These are phyloP conservation scores for Spencermartinsiella europaea DNA, from an alignment of 805 yeast species.

Conservation along the genomic window DNA sequence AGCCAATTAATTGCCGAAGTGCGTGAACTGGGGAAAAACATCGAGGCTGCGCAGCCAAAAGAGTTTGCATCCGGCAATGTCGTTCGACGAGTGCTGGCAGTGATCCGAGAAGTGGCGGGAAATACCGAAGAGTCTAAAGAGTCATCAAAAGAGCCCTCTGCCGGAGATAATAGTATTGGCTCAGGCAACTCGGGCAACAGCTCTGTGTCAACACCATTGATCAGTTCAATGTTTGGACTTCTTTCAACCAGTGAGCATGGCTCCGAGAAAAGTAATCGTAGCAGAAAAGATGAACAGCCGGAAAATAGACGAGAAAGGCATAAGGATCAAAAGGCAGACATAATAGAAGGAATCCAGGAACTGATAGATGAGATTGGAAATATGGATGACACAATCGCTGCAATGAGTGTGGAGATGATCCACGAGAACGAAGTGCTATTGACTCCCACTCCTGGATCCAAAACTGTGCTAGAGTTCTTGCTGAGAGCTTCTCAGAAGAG, in stretches of 20 bases:
- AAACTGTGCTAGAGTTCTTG: constrained; percentile 81
- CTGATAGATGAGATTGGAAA: constrained; percentile 86
- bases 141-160: constrained; percentile 25
- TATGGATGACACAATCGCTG: constrained; percentile 85
- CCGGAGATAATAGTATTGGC: constrained; percentile 11
- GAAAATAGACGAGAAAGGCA: constrained; percentile 19
- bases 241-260: constrained; percentile 51
- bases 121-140: constrained; percentile 34
- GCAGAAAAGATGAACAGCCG: constrained; percentile 18
- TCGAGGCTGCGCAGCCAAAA: constrained; percentile 76
- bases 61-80: constrained; percentile 88
- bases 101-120: constrained; percentile 80
- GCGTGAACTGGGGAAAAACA: constrained; percentile 62
- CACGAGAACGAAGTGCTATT: constrained; percentile 70
- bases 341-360: constrained; percentile 89
- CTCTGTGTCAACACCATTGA: constrained; percentile 41
- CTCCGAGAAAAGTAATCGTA: constrained; percentile 13
- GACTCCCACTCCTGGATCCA: constrained; percentile 93
- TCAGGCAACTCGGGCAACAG: background rate
- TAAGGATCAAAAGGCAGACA: constrained; percentile 70
- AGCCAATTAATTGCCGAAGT: constrained; percentile 67
- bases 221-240: constrained; percentile 81
- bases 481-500: constrained; percentile 84
- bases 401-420: constrained; percentile 86
- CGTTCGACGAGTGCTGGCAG: constrained; percentile 79